Conservation (phyloP, 345 rosid genomes). For the Camelina sativa region DNA sequence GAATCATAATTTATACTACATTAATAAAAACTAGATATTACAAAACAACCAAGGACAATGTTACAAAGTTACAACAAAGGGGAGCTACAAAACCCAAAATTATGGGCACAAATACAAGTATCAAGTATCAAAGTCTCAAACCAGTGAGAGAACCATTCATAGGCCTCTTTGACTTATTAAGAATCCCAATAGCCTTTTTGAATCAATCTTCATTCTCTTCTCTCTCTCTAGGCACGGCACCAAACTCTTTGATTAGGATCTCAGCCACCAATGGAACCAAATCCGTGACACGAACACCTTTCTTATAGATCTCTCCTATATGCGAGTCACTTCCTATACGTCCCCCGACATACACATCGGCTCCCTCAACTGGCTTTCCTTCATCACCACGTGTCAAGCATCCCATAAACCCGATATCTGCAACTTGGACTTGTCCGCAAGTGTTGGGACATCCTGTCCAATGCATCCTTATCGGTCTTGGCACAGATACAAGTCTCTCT, state of each 20-base stretch:
- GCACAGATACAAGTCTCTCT: conserved; percentile 68
- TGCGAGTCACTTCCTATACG: conserved; percentile 88
- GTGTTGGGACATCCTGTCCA: conserved; percentile 98
- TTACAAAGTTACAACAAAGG: conserved; percentile 35
- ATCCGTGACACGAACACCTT: conserved; percentile 82
- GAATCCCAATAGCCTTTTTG: conserved; percentile 29
- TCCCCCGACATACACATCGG: conserved; percentile 82
- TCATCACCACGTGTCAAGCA: conserved; percentile 85
- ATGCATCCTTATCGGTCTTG: conserved; percentile 78
- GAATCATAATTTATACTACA: conserved; percentile 32
- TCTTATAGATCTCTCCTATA: conserved; percentile 76
- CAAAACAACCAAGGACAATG: conserved; percentile 29
- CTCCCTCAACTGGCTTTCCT: conserved; percentile 77
- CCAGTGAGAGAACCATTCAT: conserved; percentile 27
- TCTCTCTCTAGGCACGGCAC: conserved; percentile 86
- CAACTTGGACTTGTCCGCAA: conserved; percentile 94
- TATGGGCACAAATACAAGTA: conserved; percentile 31
- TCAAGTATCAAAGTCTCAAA: conserved; percentile 23
- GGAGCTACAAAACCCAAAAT: conserved; percentile 31
- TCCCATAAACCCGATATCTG: conserved; percentile 97
- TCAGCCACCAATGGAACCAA: conserved; percentile 82
- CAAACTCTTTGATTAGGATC: conserved; percentile 73
- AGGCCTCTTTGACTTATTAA: conserved; percentile 11
- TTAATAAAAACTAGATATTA: conserved; percentile 30
- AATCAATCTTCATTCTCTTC: conserved; percentile 75